Evolutionary conservation across 192 early-diverging fungal genomes (phyloP), one percentile per base, ranked within the genome.

Genomic region (Cetraspora pellucida): DNA sequence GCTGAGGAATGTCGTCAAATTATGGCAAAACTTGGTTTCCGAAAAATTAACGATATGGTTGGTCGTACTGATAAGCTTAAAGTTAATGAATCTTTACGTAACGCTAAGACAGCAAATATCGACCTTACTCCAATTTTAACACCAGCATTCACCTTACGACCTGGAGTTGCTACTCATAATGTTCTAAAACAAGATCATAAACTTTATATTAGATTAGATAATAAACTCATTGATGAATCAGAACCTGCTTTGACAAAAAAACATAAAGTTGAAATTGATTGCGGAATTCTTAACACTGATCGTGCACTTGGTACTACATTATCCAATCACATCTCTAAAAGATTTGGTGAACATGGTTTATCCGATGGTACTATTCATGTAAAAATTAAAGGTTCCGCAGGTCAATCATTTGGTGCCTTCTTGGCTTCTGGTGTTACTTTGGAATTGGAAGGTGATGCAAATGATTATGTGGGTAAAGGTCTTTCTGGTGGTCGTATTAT

Each of bases 381-480:
- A 73, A 91, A 90, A 30, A 86, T 98, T 59, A 90, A 77, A 37
- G 97, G 97, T 8, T 96, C 95, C 57, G 97, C 97, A 1, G 97
- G 97, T 75, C 97, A 99, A 86, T 96, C 95, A 16, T 85, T 98
- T 44, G 97, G 95, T 74, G 96, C 96, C 25, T 99, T 97, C 87
- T 85, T 99, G 61, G 93, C 95, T 17, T 84, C 90, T 2, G 97
- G 97, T 79, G 87, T 98, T 52, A 89, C 90, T 27, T 87, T 99
- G 50, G 94, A 96, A 63, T 85, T 99, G 52, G 96, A 99, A 82
- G 97, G 97, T 77, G 97, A 99, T 78, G 91, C 96, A 6, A 99
- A 99, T 87, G 97, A 98, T 87, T 99, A 99, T 75, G 97, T 99
- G 45, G 97, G 97, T 72, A 99, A 99, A 87, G 97, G 97, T 71